Base-by-base conservation (phyloP, 768 basidiomycete species). In the Suillus fuscotomentosus region DNA sequence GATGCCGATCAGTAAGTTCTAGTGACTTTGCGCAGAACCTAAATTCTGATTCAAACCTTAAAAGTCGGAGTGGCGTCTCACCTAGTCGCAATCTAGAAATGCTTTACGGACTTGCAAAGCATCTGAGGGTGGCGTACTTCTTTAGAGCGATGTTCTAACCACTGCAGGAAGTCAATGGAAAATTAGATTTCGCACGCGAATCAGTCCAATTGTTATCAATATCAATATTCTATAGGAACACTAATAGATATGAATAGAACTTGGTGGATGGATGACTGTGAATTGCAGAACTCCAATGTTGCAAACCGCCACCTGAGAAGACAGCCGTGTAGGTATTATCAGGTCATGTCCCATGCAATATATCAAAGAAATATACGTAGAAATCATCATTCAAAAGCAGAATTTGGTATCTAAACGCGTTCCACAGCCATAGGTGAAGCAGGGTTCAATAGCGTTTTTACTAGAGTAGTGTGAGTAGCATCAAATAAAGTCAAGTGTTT, bases 371-470 rank as follows among this genome's bases (percentile, higher is more conserved):
- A 48, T 56, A 54, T 43, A 55, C 43, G 20, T 54, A 50, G 14
- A 39, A 47, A 20, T 42, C 20, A 48, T 34, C 51, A 22, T 36
- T 63, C 64, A 36, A 61, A 56, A 62, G n/a, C n/a, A 55, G 45
- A 60, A 39, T 45, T 14, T 61, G 61, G 61, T 67, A 65, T 67
- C 67, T 48, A 50, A 54, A 41, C 56, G 54, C 65, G 31, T 70
- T 68, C 64, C 65, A 69, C 67, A 56, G 61, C 36, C 72, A 67
- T 73, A 75, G 69, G 69, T 75, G 73, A 68, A 77, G 76, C 73
- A 61, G 36, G 62, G 62, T 43, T 61, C 17, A 77, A 68, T 73
- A 66, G 65, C 65, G 68, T 66, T 70, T 67, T 75, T 68, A 63
- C 60, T 70, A 67, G 63, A 62, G 64, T 77, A 72, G 66, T 31